Evolutionary conservation across 177 flowering plant species (phyloP), one percentile per base, ranked within the genome.

Genomic region (Telopea speciosissima): DNA sequence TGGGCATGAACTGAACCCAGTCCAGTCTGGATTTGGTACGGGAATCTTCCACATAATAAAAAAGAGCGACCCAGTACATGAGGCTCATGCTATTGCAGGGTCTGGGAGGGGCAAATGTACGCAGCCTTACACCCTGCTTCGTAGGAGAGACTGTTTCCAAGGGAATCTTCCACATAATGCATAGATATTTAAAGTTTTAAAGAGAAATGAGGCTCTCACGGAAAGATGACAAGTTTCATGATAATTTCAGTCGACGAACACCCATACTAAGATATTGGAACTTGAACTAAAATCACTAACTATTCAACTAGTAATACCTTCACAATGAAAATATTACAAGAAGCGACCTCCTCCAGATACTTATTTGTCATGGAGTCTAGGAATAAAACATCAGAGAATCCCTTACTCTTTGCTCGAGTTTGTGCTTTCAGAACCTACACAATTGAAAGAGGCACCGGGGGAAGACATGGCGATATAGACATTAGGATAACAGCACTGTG

Each of bases 361-460:
- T 79, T 91, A 71, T 85, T 90, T 40, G 79, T 68, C 24, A 81
- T 82, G 0, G 94, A 83, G 72, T 95, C 97, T 13, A 95, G 87
- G 81, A 82, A 93, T 66, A 95, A 26, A 7, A 95, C 97, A 79
- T 95, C 99, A 10, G 97, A 88, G 75, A 83, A 95, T 61, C 99
- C 99, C 73, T 70, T 83, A 72, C 49, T 75, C 72, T 85, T 91
- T 1, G 97, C 99, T 67, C 76, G 74, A 28, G 65, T 54, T 60
- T 79, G 60, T 58, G 97, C 84, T 79, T 82, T 90, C 68, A 93
- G 76, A 70, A 84, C 93, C 98, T 95, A 68, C 72, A 76, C 25
- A 42, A 56, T 19, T 56, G 24, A 56, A 56, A 56, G 24, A 56
- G 23, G 61, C 61, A 24, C 23, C 23, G 14, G 19, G 19, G 19